These are phyloP conservation scores for Viola odorata DNA, from an alignment of 345 rosid species.

Conservation along the genomic window DNA sequence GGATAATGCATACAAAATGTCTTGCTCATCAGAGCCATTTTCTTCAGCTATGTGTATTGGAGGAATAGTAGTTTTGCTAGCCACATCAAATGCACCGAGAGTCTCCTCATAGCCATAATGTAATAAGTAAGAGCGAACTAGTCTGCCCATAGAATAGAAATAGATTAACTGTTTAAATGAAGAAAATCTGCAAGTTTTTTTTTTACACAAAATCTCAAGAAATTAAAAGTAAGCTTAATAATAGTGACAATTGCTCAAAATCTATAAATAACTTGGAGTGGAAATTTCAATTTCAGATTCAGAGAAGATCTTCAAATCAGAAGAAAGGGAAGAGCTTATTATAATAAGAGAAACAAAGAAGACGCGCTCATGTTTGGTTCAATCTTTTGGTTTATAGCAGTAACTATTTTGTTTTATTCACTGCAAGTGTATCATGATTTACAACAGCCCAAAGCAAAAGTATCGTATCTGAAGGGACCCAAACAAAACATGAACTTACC, in stretches of 20 bases:
- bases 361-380: background rate
- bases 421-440: background rate
- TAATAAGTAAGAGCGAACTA: conserved; percentile 77
- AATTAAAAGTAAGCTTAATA: too few species aligned
- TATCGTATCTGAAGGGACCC: background rate
- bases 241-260: too few species aligned
- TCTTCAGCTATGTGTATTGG: conserved; percentile 55
- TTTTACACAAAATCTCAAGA: too few species aligned
- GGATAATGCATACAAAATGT: conserved; percentile 58
- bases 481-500: conserved; percentile 35
- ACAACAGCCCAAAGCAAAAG: background rate
- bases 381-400: too few species aligned
- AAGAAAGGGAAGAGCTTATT: background rate
- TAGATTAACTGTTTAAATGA: background rate
- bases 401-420: too few species aligned
- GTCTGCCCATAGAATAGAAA: conserved; percentile 41
- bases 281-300: background rate
- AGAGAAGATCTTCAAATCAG: background rate
- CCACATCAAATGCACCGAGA: conserved; percentile 79
- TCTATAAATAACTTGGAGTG: background rate
- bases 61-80: conserved; percentile 64
- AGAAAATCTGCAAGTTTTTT: background rate
- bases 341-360: background rate
- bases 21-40: conserved; percentile 58
- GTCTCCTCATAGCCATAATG: conserved; percentile 96